These are phyloP conservation scores for Echeveria elegans DNA, from an alignment of 164 flowering plant genomes.

Conservation along the genomic window DNA sequence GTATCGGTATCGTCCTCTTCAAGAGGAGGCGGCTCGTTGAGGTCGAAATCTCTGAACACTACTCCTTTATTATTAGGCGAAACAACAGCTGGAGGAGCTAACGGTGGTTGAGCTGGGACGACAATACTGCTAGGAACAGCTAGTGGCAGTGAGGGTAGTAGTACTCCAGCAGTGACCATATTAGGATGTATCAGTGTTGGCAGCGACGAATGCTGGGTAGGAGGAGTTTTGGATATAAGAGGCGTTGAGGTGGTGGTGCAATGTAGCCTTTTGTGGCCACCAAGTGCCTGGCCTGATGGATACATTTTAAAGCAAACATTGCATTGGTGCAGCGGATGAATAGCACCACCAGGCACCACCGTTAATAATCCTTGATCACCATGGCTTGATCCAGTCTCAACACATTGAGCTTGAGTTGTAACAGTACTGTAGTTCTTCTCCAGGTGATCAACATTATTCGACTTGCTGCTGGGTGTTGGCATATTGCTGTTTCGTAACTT, in stretches of 20 bases:
- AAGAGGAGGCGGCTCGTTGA: slow-evolving; percentile 37
- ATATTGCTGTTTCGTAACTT: slow-evolving; percentile 1
- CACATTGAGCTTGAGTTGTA: neutral
- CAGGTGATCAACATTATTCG: neutral
- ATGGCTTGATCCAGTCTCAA: neutral
- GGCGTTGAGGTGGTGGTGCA: slow-evolving; percentile 5
- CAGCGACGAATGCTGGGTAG: neutral
- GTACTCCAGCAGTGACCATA: neutral
- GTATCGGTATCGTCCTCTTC: slow-evolving; percentile 23
- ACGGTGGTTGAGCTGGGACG: neutral
- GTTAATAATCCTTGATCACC: neutral
- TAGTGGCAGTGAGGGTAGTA: neutral
- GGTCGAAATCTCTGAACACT: slow-evolving; percentile 28
- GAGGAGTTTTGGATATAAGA: neutral
- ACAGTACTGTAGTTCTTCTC: no score
- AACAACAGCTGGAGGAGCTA: slow-evolving; percentile 3
- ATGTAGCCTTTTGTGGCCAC: slow-evolving; percentile 33
- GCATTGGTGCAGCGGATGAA: slow-evolving; percentile 17
- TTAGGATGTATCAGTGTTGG: neutral
- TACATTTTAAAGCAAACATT: slow-evolving; percentile 26
- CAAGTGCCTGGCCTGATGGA: slow-evolving; percentile 35
- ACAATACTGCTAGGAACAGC: no score
- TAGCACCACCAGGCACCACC: neutral
- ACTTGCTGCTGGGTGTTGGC: neutral
- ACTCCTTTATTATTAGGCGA: neutral